A percentile compares a stretch with the other conserved stretches of the same genome.
Evolutionary conservation across 768 basidiomycete species (phyloP).

Genomic region (Pleurotus eryngii): DNA sequence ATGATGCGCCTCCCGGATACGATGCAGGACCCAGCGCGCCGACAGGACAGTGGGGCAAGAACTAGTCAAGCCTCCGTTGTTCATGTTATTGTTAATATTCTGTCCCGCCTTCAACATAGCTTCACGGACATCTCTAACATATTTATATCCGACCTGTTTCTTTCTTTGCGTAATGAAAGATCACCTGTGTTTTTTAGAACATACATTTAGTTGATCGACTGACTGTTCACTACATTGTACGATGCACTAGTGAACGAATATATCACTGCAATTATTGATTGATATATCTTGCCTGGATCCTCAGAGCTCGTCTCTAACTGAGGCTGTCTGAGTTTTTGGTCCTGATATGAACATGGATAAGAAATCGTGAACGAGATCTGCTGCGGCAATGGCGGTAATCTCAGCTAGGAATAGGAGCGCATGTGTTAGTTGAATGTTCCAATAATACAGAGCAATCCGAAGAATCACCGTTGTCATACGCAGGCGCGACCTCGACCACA

Average conservation of each 20-base stretch:
- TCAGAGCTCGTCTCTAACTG: constrained; percentile 25
- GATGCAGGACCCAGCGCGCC: constrained; percentile 48
- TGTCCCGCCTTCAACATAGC: background rate
- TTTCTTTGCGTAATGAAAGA: constrained; percentile 3
- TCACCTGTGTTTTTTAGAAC: background rate
- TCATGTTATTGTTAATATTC: constrained; percentile 1
- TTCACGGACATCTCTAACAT: background rate
- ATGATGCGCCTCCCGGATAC: constrained; percentile 67
- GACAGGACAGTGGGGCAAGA: constrained; percentile 49
- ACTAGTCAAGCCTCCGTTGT: background rate
- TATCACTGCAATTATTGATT: too few relatives aligned
- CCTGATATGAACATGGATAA: constrained; percentile 54
- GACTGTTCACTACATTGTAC: background rate
- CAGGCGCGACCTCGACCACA: constrained; percentile 71
- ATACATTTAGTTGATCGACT: background rate
- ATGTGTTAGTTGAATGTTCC: constrained; percentile 1
- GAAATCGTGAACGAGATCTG: constrained; percentile 68
- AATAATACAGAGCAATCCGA: background rate
- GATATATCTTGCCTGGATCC: background rate
- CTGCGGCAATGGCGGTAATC: constrained; percentile 65
- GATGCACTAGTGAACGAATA: background rate
- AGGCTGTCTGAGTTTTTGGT: constrained; percentile 20
- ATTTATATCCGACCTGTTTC: constrained; percentile 4
- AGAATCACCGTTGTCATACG: constrained; percentile 60
- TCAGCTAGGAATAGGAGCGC: constrained; percentile 41